Evolutionary conservation across 129 eudicot genomes (phyloP).

Genomic region (Artemisia argyi): DNA sequence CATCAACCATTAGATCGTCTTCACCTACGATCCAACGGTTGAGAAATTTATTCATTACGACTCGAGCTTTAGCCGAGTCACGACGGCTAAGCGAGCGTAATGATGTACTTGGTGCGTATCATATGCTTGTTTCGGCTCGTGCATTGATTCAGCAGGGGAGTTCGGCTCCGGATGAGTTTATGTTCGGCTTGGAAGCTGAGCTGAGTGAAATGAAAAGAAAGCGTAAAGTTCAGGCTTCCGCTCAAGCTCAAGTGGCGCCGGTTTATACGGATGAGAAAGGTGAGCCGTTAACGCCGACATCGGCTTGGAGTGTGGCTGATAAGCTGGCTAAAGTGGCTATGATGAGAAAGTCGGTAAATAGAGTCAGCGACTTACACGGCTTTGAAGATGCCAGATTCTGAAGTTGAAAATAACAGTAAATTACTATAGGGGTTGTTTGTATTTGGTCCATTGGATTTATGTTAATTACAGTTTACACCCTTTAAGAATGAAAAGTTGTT

Average conservation of each 20-base stretch:
- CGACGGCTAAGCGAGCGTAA: conserved; percentile 49
- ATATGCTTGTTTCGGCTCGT: conserved; percentile 75
- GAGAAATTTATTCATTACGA: conserved; percentile 54
- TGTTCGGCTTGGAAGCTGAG: conserved; percentile 60
- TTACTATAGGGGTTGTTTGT: not conserved
- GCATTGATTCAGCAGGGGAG: conserved; percentile 50
- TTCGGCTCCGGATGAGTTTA: conserved; percentile 45
- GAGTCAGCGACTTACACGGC: conserved; percentile 98
- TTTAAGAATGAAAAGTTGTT: conserved; percentile 12
- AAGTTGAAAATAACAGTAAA: conserved; percentile 4
- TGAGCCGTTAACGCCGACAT: conserved; percentile 95
- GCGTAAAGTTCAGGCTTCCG: conserved; percentile 41
- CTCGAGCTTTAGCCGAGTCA: conserved; percentile 86
- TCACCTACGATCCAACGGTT: conserved; percentile 62
- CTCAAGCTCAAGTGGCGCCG: not conserved
- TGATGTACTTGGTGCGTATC: conserved; percentile 72
- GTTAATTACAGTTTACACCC: conserved; percentile 14
- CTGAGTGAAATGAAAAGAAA: conserved; percentile 45
- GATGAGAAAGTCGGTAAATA: conserved; percentile 83
- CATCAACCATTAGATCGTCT: conserved; percentile 66
- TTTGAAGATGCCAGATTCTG: conserved; percentile 98
- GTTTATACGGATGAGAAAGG: conserved; percentile 62
- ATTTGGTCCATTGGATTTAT: conserved; percentile 5
- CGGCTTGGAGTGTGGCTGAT: conserved; percentile 99
- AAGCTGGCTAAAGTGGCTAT: conserved; percentile 93